Evolutionary conservation across 768 basidiomycete species (phyloP).

Genomic region (Boletus vinaceobasis): DNA sequence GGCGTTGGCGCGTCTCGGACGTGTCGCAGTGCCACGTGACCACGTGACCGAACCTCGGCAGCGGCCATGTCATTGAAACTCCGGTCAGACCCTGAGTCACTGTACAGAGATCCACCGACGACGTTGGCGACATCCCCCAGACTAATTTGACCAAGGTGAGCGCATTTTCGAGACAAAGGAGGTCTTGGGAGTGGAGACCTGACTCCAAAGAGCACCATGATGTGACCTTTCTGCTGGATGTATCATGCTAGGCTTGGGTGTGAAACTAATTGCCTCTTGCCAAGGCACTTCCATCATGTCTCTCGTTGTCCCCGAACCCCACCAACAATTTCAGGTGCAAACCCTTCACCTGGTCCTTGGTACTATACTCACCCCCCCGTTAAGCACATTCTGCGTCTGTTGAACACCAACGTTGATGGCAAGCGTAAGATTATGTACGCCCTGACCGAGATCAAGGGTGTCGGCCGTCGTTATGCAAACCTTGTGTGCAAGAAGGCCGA

Average conservation of each 20-base stretch:
- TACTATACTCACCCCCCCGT: conserved; percentile 6
- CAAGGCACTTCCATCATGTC: conserved; percentile 60
- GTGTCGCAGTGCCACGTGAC: conserved; percentile 13
- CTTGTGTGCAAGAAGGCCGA: conserved; percentile 99
- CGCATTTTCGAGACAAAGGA: background rate
- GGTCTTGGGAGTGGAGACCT: background rate
- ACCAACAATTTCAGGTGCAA: conserved; percentile 90
- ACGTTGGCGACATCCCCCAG: conserved; percentile 19
- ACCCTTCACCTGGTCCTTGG: background rate
- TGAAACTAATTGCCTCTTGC: conserved; percentile 13
- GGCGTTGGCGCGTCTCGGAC: conserved; percentile 17
- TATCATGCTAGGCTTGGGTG: conserved; percentile 1
- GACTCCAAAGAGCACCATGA: background rate
- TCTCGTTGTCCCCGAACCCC: conserved; percentile 93
- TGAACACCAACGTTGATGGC: conserved; percentile 99
- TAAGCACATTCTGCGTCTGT: conserved; percentile 97
- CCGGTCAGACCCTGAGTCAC: conserved; percentile 10
- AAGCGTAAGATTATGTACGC: conserved; percentile 99
- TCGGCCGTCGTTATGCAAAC: conserved; percentile 97
- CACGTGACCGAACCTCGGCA: conserved; percentile 29
- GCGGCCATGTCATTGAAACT: conserved; percentile 20
- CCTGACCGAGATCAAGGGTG: conserved; percentile 99
- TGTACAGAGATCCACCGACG: conserved; percentile 3
- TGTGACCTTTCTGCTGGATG: conserved; percentile 20
- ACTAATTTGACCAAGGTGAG: conserved; percentile 26